Base-by-base conservation (phyloP, 306 rosid species). In the Quercus wislizeni region DNA sequence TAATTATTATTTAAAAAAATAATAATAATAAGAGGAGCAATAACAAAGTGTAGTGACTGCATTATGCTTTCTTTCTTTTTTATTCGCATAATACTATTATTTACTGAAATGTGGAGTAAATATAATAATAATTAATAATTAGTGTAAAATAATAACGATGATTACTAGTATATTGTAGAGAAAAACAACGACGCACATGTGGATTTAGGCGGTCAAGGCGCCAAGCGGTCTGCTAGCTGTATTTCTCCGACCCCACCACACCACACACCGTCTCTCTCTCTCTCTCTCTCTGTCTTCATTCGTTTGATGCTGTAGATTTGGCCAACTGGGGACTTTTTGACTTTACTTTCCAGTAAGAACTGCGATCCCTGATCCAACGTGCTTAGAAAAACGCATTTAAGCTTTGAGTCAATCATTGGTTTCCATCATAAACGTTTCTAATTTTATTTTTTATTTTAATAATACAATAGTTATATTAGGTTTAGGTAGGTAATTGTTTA, bases 161-260 rank as follows among this genome's bases (percentile, higher is more conserved):
- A 51, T 19, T n/a, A n/a, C 54, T 23, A 0, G 13, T 38, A 8
- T 41, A 23, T 38, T 1, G 4, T 35, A 2, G 21, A 76, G 10
- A 68, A 52, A 63, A 51, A 51, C 74, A 77, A 65, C 74, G 19
- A 6, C 19, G 73, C 31, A 68, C 74, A 68, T 55, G 74, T 55
- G 80, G 74, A 68, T 18, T 33, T 55, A 20, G 28, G 80, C 67
- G 56, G 68, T 77, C 80, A 77, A 68, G 80, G 55, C 67, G 79
- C 54, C 43, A 64, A 31, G 5, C 55, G 74, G 65, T 68, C 68
- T 69, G 68, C 80, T 20, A 69, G 75, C 80, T 68, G 75, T 77
- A 54, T 23, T 35, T 59, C 28, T 38, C 51, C 57, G 75, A 33
- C 69, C 54, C 74, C 33, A 67, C 72, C 8, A 20, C 52, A 8